These are phyloP conservation scores for Piper longum DNA, from an alignment of 164 flowering plant species.

Conservation along the genomic window DNA sequence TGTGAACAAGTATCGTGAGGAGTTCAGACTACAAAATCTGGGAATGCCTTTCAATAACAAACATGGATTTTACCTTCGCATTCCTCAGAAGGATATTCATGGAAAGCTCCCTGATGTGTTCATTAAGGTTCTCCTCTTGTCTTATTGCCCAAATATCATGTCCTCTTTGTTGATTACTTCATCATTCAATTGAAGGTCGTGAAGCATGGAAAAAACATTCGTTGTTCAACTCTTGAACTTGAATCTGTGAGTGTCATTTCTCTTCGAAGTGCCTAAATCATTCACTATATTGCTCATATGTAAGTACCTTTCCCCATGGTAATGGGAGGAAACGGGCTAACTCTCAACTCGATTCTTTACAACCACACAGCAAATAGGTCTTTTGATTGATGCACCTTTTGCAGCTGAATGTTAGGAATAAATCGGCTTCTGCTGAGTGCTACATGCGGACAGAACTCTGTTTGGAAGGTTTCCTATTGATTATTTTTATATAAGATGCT, in stretches of 20 bases:
- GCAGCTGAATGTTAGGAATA: slow-evolving; percentile 92
- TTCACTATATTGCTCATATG: too few relatives aligned
- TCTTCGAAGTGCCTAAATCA: neutral
- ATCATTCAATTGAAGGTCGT: slow-evolving; percentile 38
- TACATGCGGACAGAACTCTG: slow-evolving; percentile 73
- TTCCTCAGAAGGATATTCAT: slow-evolving; percentile 74
- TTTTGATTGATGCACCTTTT: slow-evolving; percentile 1
- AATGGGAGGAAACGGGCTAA: neutral
- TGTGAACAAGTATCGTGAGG: slow-evolving; percentile 85
- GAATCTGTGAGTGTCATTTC: slow-evolving; percentile 65
- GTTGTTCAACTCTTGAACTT: slow-evolving; percentile 86
- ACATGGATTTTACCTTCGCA: slow-evolving; percentile 88
- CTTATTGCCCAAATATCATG: neutral
- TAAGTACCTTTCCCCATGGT: neutral
- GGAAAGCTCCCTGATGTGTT: slow-evolving; percentile 88
- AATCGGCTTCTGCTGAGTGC: slow-evolving; percentile 96
- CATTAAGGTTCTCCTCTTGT: slow-evolving; percentile 57
- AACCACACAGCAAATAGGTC: neutral
- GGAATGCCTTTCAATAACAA: slow-evolving; percentile 90
- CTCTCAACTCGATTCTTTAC: neutral
- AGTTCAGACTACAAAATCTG: slow-evolving; percentile 73
- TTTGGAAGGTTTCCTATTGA: slow-evolving; percentile 57
- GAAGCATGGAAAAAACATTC: slow-evolving; percentile 90
- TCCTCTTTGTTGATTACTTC: neutral
- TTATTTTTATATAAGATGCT: too few relatives aligned